phyloP scores from a whole-genome alignment of 75 land plant species.

The Larix kaempferi region DNA sequence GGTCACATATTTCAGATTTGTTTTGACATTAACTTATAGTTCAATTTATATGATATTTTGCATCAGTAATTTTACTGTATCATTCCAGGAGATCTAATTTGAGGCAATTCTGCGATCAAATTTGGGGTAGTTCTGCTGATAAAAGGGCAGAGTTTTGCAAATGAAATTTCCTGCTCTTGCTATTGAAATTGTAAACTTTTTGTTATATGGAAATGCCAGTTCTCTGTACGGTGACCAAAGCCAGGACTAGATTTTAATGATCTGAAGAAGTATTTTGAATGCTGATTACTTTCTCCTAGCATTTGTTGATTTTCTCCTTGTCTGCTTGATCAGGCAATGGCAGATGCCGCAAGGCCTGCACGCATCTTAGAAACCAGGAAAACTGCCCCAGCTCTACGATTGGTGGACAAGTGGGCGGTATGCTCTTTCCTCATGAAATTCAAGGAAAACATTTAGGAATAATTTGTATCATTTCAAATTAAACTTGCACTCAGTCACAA shows the following conservation, averaged over 20 bases:
- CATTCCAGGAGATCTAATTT: neutral
- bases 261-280: neutral
- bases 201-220: neutral
- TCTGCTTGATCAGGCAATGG: slow-evolving; percentile 65
- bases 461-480: neutral
- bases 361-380: slow-evolving; percentile 90
- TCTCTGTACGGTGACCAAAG: neutral
- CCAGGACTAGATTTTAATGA: neutral
- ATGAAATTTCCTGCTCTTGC: neutral
- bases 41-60: slow-evolving; percentile 4
- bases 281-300: neutral
- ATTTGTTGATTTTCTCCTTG: neutral
- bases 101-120: neutral
- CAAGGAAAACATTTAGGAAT: neutral
- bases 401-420: slow-evolving; percentile 99
- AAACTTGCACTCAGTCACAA: too few species aligned
- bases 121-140: neutral
- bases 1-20: neutral
- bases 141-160: neutral
- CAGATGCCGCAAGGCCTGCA: slow-evolving; percentile 92
- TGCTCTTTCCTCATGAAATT: neutral
- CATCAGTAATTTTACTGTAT: neutral
- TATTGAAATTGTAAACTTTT: neutral
- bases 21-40: neutral
- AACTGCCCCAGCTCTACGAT: slow-evolving; percentile 93